Evolutionary conservation across 495 filamentous ascomycete species (phyloP), one percentile per base, ranked within the genome.

Genomic region (Cercophora scortea): DNA sequence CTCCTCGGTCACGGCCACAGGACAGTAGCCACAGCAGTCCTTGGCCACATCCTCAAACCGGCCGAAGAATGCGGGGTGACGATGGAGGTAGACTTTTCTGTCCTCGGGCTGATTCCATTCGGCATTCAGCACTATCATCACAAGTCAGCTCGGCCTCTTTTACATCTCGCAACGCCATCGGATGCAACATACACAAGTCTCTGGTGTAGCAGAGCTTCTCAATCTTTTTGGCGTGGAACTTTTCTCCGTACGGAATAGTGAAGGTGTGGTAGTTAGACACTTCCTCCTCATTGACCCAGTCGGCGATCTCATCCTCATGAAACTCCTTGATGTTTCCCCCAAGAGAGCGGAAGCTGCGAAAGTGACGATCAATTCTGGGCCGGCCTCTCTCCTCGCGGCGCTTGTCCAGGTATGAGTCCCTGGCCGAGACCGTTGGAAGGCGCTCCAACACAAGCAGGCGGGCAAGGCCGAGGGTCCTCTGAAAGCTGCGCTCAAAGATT

Each of bases 1-100:
- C 51, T 91, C 85, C 0, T 83, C 71, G 0, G 83, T 88, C 10
- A 72, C 54, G 0, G 88, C 83, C 42, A 74, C 63, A 0, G 88
- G 88, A 56, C 88, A 94, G 51, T 68, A 81, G 10, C 86, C 87
- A 61, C 88, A 94, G 62, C 88, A 94, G 64, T 92, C 88, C 11
- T 78, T 70, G 41, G 89, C 76, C 25, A 92, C 79, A 70, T 90
- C 79, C 16, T 78, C 71, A 3, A 79, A 74, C 19, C 76, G 73
- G 6, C 86, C 86, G 52, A 89, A 86, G 54, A 80, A 89, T 39
- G 82, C 85, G 11, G 88, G 88, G 59, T 93, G 88, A 3, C 88
- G 79, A 65, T 93, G 88, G 5, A 93, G 74, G 54, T 86, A 79
- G 3, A 89, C 83, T 39, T 80, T 70, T 15, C 88, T 76, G 32